These are phyloP conservation scores for Antitrichia curtipendula DNA, from an alignment of 225 moss, liverwort and hornwort species.

Conservation along the genomic window DNA sequence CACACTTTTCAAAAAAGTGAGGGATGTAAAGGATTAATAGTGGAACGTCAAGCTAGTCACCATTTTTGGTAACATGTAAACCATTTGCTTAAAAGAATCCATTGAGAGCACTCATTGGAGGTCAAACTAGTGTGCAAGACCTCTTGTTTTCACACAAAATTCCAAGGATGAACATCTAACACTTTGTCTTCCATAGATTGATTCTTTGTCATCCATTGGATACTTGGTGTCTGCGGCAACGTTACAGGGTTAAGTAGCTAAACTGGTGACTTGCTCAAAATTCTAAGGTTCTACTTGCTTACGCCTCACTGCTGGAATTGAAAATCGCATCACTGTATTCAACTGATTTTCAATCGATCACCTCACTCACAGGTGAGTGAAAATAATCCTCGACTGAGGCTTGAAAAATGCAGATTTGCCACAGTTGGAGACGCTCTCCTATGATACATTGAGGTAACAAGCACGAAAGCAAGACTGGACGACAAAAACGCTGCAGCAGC, in stretches of 20 bases:
- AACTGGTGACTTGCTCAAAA: background rate
- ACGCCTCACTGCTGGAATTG: background rate
- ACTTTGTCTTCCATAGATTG: background rate
- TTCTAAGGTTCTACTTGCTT: background rate
- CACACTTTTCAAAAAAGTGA: background rate
- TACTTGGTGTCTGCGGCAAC: too few relatives aligned
- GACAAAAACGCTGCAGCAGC: background rate
- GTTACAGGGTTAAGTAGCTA: background rate
- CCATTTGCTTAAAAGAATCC: background rate
- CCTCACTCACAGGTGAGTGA: background rate
- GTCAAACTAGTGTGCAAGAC: background rate
- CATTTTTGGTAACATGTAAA: background rate
- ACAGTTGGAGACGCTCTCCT: background rate
- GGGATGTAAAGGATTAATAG: background rate
- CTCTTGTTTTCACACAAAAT: background rate
- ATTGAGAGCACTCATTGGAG: background rate
- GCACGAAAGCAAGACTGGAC: background rate
- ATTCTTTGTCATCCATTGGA: too few relatives aligned
- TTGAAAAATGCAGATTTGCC: background rate
- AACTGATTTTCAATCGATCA: background rate
- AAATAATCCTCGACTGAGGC: background rate
- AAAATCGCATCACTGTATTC: background rate
- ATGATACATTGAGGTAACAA: background rate
- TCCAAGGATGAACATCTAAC: background rate
- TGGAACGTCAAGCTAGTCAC: accelerated